A percentile compares a stretch with the other conserved stretches of the same genome.
Evolutionary conservation across 139 green algal species (phyloP).

Genomic region (Axilococcus clingmanii): DNA sequence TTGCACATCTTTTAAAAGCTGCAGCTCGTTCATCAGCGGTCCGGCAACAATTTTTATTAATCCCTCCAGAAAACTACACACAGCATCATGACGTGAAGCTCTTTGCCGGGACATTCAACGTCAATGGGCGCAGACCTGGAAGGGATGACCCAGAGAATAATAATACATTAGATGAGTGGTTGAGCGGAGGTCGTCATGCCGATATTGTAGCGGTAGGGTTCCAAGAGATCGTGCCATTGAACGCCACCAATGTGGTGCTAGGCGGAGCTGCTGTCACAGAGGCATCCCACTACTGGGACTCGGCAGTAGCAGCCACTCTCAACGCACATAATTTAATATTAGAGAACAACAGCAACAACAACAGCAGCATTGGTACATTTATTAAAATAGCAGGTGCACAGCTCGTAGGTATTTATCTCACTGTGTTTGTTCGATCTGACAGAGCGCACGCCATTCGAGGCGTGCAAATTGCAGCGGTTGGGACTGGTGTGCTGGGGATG

Average conservation of each 20-base stretch:
- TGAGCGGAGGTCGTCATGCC: no score
- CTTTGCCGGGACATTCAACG: no score
- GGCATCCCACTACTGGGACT: neutral
- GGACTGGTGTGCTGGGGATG: conserved; percentile 60
- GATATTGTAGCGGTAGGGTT: neutral
- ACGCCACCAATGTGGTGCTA: no score
- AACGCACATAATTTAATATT: neutral
- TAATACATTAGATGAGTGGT: no score
- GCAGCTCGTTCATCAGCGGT: no score
- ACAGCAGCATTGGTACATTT: neutral
- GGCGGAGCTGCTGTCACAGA: neutral
- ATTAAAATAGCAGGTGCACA: conserved; percentile 56
- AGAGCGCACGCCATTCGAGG: conserved; percentile 48
- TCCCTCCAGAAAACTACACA: no score
- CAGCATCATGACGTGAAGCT: no score
- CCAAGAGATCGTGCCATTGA: conserved; percentile 3
- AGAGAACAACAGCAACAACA: neutral
- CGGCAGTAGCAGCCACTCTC: neutral
- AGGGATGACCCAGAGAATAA: no score
- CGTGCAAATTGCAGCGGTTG: conserved; percentile 50
- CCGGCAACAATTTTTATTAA: no score
- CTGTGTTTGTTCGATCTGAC: conserved; percentile 62
- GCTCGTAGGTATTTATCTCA: conserved; percentile 80
- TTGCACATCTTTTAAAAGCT: no score
- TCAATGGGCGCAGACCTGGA: no score